These are phyloP conservation scores for Solanum phureja DNA, from an alignment of 257 asterid genomes.

Conservation along the genomic window DNA sequence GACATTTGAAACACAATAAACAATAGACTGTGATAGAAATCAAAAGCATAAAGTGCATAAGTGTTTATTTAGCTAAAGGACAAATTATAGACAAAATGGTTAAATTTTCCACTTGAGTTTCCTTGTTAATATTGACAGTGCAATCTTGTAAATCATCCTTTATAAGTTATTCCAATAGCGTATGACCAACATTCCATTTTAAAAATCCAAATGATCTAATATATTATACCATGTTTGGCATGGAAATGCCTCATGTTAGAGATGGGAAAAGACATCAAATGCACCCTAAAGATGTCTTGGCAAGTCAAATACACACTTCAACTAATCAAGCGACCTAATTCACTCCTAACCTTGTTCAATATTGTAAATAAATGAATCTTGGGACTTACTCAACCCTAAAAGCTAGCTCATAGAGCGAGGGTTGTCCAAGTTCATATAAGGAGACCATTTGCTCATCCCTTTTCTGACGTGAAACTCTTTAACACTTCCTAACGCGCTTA, in stretches of 20 bases:
- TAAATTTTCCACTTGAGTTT: not conserved
- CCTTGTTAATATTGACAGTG: not conserved
- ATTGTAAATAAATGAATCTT: not conserved
- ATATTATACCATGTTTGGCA: not conserved
- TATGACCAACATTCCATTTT: not conserved
- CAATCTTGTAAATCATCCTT: not conserved
- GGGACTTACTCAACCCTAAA: not conserved
- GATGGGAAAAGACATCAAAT: not conserved
- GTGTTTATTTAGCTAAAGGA: not conserved
- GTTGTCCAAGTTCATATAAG: not conserved
- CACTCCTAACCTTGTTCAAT: not conserved
- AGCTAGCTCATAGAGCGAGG: not conserved
- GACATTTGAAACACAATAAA: not conserved
- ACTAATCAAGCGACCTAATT: not conserved
- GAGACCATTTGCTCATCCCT: not conserved
- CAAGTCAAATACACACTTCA: not conserved
- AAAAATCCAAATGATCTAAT: not conserved
- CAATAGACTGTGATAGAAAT: not conserved
- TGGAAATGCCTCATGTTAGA: not conserved
- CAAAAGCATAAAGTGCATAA: not conserved
- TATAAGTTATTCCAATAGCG: not conserved
- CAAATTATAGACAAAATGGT: not conserved
- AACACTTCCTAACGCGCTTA: not conserved
- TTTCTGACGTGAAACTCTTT: not conserved
- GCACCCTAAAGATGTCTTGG: not conserved